Conservation (phyloP, 2,329 filamentous ascomycete species). For the Penicillium aurantiogriseum region DNA sequence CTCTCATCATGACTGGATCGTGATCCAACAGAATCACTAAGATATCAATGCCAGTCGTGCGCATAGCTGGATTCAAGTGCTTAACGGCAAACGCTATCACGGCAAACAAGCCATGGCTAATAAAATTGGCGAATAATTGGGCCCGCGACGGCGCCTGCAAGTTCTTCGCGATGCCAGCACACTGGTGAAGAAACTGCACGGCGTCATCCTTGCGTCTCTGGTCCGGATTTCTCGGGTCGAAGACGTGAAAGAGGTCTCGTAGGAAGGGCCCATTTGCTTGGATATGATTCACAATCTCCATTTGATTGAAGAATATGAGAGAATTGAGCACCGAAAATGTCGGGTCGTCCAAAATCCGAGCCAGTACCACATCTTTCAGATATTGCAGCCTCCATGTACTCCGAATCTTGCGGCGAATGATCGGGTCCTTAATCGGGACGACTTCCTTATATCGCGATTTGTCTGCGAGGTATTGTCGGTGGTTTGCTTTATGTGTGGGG, state of each 20-base stretch:
- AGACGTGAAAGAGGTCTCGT: conserved; percentile 83
- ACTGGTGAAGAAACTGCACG: conserved; percentile 94
- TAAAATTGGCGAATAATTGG: conserved; percentile 84
- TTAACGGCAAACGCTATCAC: conserved; percentile 91
- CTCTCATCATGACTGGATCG: conserved; percentile 89
- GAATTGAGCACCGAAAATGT: conserved; percentile 98
- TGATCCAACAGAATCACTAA: conserved; percentile 93
- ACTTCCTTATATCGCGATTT: conserved; percentile 94
- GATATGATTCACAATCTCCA: conserved; percentile 95
- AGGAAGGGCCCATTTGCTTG: conserved; percentile 77
- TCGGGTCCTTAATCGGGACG: conserved; percentile 80
- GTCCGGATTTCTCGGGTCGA: conserved; percentile 63
- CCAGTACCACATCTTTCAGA: conserved; percentile 95
- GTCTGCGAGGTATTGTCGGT: conserved; percentile 86
- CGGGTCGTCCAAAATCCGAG: conserved; percentile 92
- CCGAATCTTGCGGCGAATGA: conserved; percentile 86
- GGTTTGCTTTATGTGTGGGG: conserved; percentile 94
- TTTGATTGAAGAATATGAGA: conserved; percentile 98
- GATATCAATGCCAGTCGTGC: conserved; percentile 91
- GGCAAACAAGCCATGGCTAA: conserved; percentile 78
- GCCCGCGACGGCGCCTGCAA: conserved; percentile 79
- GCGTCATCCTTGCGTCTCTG: conserved; percentile 83
- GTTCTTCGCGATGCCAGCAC: conserved; percentile 90
- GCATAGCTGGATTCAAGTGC: conserved; percentile 77
- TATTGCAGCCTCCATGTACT: conserved; percentile 95